Base-by-base conservation (phyloP, 1,284 basidiomycete species). In the Puccinia sorghi region DNA sequence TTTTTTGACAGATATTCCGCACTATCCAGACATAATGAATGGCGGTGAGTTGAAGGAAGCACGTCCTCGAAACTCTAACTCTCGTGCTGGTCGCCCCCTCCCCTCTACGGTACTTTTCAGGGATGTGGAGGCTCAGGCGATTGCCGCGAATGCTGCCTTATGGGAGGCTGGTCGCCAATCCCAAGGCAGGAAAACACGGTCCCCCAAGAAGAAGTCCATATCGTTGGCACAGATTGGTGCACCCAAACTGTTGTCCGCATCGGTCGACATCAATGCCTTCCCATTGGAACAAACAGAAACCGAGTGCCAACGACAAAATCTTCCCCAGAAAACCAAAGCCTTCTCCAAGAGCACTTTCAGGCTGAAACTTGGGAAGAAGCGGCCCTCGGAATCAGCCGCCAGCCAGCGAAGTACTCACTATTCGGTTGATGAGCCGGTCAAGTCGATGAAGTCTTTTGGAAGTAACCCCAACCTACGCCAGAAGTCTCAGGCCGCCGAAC, bases 91-190 rank as follows among this genome's bases (percentile, higher is more conserved):
- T 22, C 64, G 66, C 1, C 75, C 75, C 2, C 2, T 41, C 27
- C 75, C 75, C 20, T 61, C 64, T 15, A 69, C 75, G 9, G 39
- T 77, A 37, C 54, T 77, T 7, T 77, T 77, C 57, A 25, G 56
- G n/a, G 75, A 77, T 69, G 75, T 77, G 17, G 75, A 69, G 25
- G 75, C 75, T 12, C 64, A 77, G 25, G 75, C 66, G 1, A 48
- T 77, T 27, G 75, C 75, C n/a, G 75, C 75, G 7, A 77, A 77
- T 63, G n/a, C n/a, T n/a, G 75, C 75, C 17, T 25, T 77, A 9
- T 25, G 46, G 32, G 56, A 50, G 25, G 13, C 32, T 37, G 57
- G 48, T 17, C 25, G 48, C 22, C 12, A 5, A 32, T 2, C 20
- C 50, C 5, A 67, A 13, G 15, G 6, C n/a, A 17, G 20, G n/a